Evolutionary conservation across 208 protist genomes (phyloP).

Genomic region (Crithidia acanthocephali): DNA sequence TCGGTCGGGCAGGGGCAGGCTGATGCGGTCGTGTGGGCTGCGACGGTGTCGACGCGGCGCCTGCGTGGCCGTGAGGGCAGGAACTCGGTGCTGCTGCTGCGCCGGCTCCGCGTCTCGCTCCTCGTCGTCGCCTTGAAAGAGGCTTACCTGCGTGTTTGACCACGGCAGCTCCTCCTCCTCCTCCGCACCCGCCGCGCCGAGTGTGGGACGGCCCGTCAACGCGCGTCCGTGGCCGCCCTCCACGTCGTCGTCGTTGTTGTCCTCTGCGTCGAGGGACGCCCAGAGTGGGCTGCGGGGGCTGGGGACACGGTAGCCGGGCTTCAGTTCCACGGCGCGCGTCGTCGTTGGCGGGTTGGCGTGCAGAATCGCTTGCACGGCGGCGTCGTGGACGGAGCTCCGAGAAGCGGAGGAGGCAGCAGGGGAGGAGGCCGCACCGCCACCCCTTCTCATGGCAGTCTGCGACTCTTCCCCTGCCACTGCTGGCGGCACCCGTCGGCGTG

Average conservation of each 20-base stretch:
- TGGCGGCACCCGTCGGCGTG: conserved; percentile 18
- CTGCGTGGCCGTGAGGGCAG: conserved; percentile 8
- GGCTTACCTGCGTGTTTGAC: conserved; percentile 30
- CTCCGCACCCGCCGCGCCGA: neutral
- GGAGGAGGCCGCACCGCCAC: neutral
- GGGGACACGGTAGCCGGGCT: conserved; percentile 49
- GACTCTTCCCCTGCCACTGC: neutral
- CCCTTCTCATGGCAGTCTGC: neutral
- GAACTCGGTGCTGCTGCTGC: neutral
- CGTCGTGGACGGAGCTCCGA: conserved; percentile 33
- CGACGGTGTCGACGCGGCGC: conserved; percentile 18
- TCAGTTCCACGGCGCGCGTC: conserved; percentile 47
- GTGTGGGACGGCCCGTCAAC: neutral
- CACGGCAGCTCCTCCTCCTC: conserved; percentile 7
- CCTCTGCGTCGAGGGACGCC: conserved; percentile 34
- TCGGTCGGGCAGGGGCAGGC: conserved; percentile 17
- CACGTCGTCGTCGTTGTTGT: conserved; percentile 12
- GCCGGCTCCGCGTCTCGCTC: neutral
- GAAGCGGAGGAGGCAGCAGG: conserved; percentile 13
- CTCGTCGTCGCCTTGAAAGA: conserved; percentile 31
- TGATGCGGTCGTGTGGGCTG: conserved; percentile 23
- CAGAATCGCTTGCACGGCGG: conserved; percentile 43
- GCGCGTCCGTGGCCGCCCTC: neutral
- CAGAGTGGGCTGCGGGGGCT: conserved; percentile 73
- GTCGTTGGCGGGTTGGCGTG: conserved; percentile 57